A percentile compares a stretch with the other conserved stretches of the same genome.
Conservation (phyloP, 1,139 yeast genomes). For the Trichomonascaceae sp. region DNA sequence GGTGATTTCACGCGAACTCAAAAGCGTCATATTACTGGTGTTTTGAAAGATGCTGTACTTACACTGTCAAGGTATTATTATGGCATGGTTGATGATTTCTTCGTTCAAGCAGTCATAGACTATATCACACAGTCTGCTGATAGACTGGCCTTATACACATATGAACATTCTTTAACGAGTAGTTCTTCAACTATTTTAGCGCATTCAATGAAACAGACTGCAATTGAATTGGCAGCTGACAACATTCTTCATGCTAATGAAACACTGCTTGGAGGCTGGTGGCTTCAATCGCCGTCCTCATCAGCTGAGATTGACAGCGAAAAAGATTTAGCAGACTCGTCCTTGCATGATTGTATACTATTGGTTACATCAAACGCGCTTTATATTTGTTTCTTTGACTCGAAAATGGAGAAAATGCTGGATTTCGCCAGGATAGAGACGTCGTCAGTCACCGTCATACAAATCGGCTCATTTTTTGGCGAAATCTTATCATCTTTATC, state of each 20-base stretch:
- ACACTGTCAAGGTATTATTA: constrained; percentile 38
- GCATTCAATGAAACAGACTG: constrained; percentile 22
- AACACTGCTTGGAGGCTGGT: constrained; percentile 20
- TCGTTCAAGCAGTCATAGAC: constrained; percentile 39
- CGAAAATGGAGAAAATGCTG: constrained; percentile 19
- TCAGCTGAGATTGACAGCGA: background rate
- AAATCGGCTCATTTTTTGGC: constrained; percentile 21
- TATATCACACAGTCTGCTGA: constrained; percentile 34
- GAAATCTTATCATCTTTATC: constrained; percentile 27
- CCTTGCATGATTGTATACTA: constrained; percentile 16
- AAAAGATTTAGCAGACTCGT: background rate
- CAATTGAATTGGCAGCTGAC: constrained; percentile 20
- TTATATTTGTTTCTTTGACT: constrained; percentile 22
- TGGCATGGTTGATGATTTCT: constrained; percentile 39
- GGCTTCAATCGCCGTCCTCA: constrained; percentile 19
- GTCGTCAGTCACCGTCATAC: constrained; percentile 11
- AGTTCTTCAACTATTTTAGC: constrained; percentile 33
- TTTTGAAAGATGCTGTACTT: constrained; percentile 38
- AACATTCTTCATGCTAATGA: constrained; percentile 19
- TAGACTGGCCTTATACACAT: constrained; percentile 34
- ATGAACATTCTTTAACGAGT: constrained; percentile 31
- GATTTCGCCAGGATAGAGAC: constrained; percentile 19
- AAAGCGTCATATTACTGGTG: constrained; percentile 36
- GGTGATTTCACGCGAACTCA: constrained; percentile 42
- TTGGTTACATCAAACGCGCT: constrained; percentile 21